Conservation (phyloP, 2,329 filamentous ascomycete genomes). For the Cercospora zeae-maydis region DNA sequence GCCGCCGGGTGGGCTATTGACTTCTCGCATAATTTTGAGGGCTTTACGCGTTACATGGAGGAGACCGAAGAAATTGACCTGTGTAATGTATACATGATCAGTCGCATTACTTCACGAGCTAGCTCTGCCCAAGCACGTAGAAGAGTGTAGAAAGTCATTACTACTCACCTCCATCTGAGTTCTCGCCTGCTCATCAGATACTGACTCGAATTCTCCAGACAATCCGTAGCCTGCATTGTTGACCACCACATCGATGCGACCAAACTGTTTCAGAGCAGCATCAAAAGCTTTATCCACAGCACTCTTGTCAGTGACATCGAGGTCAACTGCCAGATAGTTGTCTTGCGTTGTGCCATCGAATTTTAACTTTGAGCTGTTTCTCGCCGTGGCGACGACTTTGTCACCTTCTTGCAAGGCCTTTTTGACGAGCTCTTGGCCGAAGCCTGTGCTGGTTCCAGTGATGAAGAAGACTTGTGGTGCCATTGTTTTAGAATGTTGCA, state of each 20-base stretch:
- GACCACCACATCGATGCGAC: slow-evolving; percentile 54
- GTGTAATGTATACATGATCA: background rate
- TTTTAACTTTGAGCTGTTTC: slow-evolving; percentile 44
- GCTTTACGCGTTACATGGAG: slow-evolving; percentile 51
- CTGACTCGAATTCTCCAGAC: slow-evolving; percentile 52
- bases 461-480: slow-evolving; percentile 47
- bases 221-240: slow-evolving; percentile 60
- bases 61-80: slow-evolving; percentile 57
- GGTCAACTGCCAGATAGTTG: slow-evolving; percentile 49
- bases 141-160: background rate
- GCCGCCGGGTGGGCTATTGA: slow-evolving; percentile 47
- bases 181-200: slow-evolving; percentile 48
- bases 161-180: slow-evolving; percentile 48
- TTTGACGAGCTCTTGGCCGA: slow-evolving; percentile 46
- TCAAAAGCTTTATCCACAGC: slow-evolving; percentile 48
- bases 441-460: slow-evolving; percentile 48
- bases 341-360: slow-evolving; percentile 41
- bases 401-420: slow-evolving; percentile 43
- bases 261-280: slow-evolving; percentile 48
- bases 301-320: slow-evolving; percentile 50
- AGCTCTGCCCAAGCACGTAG: background rate
- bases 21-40: slow-evolving; percentile 45
- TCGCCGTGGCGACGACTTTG: slow-evolving; percentile 46
- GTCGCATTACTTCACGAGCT: background rate
- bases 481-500: slow-evolving; percentile 29